Conservation (phyloP, 306 rosid genomes). For the Quercus parvula region DNA sequence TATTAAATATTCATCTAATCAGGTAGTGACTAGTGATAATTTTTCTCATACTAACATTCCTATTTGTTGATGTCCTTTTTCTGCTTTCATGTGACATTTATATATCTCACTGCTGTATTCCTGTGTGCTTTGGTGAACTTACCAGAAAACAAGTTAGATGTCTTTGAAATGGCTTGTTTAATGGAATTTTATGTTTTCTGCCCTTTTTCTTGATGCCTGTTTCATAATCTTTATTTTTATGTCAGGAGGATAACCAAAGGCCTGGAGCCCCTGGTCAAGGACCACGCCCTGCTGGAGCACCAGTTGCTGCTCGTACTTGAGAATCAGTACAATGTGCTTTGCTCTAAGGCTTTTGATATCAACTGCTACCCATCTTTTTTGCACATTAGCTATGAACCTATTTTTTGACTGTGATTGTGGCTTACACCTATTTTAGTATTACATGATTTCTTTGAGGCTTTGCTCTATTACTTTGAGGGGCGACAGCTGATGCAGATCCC, state of each 20-base stretch:
- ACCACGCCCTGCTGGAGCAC: conserved; percentile 55
- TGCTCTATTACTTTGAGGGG: background rate
- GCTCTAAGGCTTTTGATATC: background rate
- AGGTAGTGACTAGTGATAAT: background rate
- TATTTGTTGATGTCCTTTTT: background rate
- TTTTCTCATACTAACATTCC: background rate
- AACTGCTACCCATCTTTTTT: background rate
- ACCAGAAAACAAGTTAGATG: background rate
- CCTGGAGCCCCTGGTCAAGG: conserved; percentile 74
- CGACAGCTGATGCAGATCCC: background rate
- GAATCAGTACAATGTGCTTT: background rate
- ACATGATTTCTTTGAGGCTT: background rate
- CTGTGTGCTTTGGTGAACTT: background rate
- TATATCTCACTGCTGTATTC: background rate
- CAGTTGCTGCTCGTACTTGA: conserved; percentile 45
- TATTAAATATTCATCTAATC: background rate
- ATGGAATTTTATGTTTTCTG: background rate
- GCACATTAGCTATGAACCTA: background rate
- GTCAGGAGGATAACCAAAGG: conserved; percentile 63
- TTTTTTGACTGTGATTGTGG: background rate
- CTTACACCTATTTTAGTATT: background rate
- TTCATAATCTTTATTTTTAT: background rate
- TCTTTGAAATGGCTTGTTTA: background rate
- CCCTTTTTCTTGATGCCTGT: background rate
- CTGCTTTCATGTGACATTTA: background rate